Evolutionary conservation across 345 rosid species (phyloP).

Genomic region (Lepidium africanum): DNA sequence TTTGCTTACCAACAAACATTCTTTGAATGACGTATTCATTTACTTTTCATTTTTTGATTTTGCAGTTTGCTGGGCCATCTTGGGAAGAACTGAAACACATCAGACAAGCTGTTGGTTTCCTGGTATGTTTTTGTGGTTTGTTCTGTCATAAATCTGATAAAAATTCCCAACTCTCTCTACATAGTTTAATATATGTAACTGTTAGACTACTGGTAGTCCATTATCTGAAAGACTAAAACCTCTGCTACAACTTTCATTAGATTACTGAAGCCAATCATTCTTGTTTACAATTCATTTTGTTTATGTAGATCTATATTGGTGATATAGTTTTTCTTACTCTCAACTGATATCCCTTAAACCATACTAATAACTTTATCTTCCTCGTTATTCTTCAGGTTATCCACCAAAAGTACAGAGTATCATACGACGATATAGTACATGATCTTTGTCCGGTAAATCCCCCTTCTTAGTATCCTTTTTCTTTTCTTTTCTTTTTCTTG

Average conservation of each 20-base stretch:
- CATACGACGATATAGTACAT: conserved; percentile 89
- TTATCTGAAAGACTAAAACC: no score
- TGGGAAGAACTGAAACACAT: conserved; percentile 99
- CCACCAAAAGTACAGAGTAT: conserved; percentile 95
- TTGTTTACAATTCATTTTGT: neutral
- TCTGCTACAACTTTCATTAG: no score
- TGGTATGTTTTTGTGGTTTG: conserved; percentile 46
- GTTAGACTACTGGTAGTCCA: no score
- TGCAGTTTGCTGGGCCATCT: conserved; percentile 87
- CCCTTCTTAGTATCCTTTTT: neutral
- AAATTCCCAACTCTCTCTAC: no score
- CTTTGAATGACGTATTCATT: neutral
- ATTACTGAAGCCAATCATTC: neutral
- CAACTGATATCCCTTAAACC: neutral
- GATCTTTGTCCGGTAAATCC: conserved; percentile 90
- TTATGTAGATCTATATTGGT: neutral
- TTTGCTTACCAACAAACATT: neutral
- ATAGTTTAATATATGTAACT: no score
- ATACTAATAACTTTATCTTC: neutral
- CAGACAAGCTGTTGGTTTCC: conserved; percentile 95
- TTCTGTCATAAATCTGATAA: neutral
- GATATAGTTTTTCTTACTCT: neutral
- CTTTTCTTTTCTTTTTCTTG: no score
- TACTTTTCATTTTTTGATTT: neutral
- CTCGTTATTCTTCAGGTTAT: conserved; percentile 57